Evolutionary conservation across 2,329 filamentous ascomycete genomes (phyloP), one percentile per base, ranked within the genome.

Genomic region (Colletotrichum orbiculare): DNA sequence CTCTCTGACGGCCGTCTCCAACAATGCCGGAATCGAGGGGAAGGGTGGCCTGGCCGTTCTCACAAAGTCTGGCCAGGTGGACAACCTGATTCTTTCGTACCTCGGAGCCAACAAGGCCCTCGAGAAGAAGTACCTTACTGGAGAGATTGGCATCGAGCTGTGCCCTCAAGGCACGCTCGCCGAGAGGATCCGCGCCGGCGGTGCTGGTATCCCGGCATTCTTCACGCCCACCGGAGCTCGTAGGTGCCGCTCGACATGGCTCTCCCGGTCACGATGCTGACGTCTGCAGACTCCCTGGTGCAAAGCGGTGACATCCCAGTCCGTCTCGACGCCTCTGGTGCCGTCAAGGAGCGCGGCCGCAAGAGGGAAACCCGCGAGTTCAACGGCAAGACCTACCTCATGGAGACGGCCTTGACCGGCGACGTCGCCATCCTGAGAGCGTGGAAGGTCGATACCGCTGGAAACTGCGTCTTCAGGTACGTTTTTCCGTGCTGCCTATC

Each of bases 371-470:
- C 89, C 6, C 85, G 91, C 67, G 85, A 90, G 46, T 95, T 95
- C 75, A 83, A 88, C 67, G 91, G 91, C 54, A 89, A 88, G 75
- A 85, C 84, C 3, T 94, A 91, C 71, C 82, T 93, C 35, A 91
- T 95, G 87, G 92, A 95, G 78, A 89, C 89, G 58, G 89, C 92
- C 0, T 84, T 95, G 46, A 86, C 86, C 0, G 92, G 90, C 10
- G 92, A 95, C 72, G 89, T 93, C 54, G 91, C 92, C 0, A 93
- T 94, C 66, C 77, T 95, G 54, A 85, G 92, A 60, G 92, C 92
- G 1, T 91, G 87, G 82, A 93, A 92, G 76, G 91, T 86, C 0
- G 92, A 95, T 73, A 86, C 88, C 66, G 87, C 90, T 5, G 92
- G 92, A 11, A 95, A 95, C 77, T 93, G 91, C 73, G 85, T 92